These are phyloP conservation scores for Solanum gandarillasii DNA, from an alignment of 257 asterid genomes.

Conservation along the genomic window DNA sequence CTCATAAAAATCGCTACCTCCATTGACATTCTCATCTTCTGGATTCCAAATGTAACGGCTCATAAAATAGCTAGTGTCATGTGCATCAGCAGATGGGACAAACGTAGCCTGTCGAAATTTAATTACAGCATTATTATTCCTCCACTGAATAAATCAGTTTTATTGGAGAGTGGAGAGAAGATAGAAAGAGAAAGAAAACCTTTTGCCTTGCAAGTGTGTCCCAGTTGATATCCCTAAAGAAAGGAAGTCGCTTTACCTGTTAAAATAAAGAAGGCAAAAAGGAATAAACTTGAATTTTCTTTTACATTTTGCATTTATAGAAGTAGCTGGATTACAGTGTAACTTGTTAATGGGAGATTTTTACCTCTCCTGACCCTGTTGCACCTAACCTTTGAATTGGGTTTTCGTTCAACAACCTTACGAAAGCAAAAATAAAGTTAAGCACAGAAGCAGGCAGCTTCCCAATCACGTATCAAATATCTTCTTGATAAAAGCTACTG, in stretches of 20 bases:
- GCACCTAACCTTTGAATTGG: slow-evolving; percentile 92
- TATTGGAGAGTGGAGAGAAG: background rate
- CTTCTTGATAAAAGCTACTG: background rate
- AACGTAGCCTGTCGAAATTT: slow-evolving; percentile 65
- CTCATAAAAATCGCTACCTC: slow-evolving; percentile 74
- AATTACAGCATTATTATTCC: background rate
- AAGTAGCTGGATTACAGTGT: background rate
- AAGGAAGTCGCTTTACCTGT: slow-evolving; percentile 75
- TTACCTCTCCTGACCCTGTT: slow-evolving; percentile 81
- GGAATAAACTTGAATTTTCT: background rate
- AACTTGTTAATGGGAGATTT: background rate
- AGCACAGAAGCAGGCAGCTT: background rate
- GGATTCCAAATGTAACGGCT: slow-evolving; percentile 94
- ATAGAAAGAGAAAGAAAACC: slow-evolving; percentile 29
- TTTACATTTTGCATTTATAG: background rate
- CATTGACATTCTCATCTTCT: slow-evolving; percentile 64
- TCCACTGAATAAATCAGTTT: background rate
- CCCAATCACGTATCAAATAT: background rate
- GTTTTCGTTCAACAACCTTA: slow-evolving; percentile 75
- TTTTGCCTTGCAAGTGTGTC: slow-evolving; percentile 85
- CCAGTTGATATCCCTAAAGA: slow-evolving; percentile 80
- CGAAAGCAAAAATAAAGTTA: slow-evolving; percentile 8
- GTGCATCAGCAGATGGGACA: slow-evolving; percentile 75
- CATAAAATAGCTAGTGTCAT: slow-evolving; percentile 94
- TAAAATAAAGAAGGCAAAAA: slow-evolving; percentile 4